Base-by-base conservation (phyloP, 2,329 filamentous ascomycete species). In the Aspergillus vadensis region DNA sequence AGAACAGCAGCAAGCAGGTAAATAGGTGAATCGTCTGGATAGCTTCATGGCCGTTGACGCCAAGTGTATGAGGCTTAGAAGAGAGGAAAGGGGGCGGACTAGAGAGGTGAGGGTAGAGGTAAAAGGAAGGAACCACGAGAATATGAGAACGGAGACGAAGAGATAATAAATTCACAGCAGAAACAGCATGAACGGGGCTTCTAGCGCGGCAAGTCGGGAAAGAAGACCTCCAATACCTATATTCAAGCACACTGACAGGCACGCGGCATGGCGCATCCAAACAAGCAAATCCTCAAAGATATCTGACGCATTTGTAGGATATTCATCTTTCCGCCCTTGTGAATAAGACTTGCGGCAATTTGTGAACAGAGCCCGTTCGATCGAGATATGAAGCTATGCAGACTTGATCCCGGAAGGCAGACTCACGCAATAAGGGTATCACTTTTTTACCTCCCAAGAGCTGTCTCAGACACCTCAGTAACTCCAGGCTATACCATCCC, bases 391-490 rank as follows among this genome's bases (percentile, higher is more conserved):
- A 74, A 74, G 70, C 72, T 72, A 70, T 72, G 72, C 72, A 73
- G 69, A 70, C 69, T 72, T 70, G 69, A 71, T 69, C 70, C 72
- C 68, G 65, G 65, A 71, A 73, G 72, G 72, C 71, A 75, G 72
- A 77, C 73, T 72, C 72, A 69, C 71, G 72, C 72, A 72, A 69
- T 71, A 74, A 76, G 76, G 75, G 75, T 77, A 77, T 77, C 75
- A 77, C 71, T 76, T 76, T 76, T 55, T 55, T 36, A 32, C 70
- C 71, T 75, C 69, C 71, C 69, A 69, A 72, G 72, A 74, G 71
- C 64, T 75, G 71, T 74, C 70, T 70, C 70, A 75, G 70, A 74
- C 73, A 76, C 67, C 74, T 74, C 71, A 65, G 70, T 66, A 73
- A 75, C 72, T 75, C 73, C 73, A 75, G 69, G 67, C 63, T 68